Evolutionary conservation across 768 basidiomycete species (phyloP).

Genomic region (Hortiboletus campestris): DNA sequence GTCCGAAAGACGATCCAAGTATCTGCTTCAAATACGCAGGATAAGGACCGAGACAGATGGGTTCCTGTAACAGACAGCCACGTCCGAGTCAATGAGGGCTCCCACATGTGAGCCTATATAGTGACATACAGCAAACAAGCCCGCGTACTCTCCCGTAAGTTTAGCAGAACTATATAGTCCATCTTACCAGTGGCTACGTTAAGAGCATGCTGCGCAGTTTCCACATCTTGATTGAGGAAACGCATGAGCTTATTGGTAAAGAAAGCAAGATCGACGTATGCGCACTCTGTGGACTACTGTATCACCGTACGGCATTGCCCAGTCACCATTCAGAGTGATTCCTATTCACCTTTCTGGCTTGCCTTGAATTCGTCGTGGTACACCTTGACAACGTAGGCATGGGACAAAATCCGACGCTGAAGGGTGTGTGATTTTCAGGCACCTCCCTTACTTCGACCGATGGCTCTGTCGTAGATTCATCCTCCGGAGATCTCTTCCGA

Average conservation of each 20-base stretch:
- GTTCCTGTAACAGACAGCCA: slow-evolving; percentile 40
- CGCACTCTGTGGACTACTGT: slow-evolving; percentile 58
- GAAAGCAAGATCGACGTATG: not conserved
- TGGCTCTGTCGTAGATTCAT: slow-evolving; percentile 63
- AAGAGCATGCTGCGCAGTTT: slow-evolving; percentile 67
- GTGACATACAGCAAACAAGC: slow-evolving; percentile 55
- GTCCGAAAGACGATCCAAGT: slow-evolving; percentile 55
- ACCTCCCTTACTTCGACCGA: slow-evolving; percentile 21
- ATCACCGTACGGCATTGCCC: slow-evolving; percentile 71
- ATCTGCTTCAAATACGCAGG: slow-evolving; percentile 57
- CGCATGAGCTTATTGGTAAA: not conserved
- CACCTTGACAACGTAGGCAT: slow-evolving; percentile 62
- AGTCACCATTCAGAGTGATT: slow-evolving; percentile 79
- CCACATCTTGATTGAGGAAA: slow-evolving; percentile 46
- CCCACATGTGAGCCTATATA: not conserved
- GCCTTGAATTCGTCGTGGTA: slow-evolving; percentile 68
- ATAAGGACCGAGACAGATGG: slow-evolving; percentile 71
- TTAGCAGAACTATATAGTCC: slow-evolving; percentile 27
- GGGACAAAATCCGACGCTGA: slow-evolving; percentile 70
- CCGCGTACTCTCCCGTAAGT: slow-evolving; percentile 31
- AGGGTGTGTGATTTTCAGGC: slow-evolving; percentile 10
- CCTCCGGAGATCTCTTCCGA: slow-evolving; percentile 55
- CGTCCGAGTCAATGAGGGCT: not conserved
- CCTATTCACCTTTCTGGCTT: slow-evolving; percentile 66
- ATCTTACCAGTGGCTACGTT: slow-evolving; percentile 67